Evolutionary conservation across 148 eudicot genomes (phyloP), one percentile per base, ranked within the genome.

Genomic region (Amaranthus cruentus): DNA sequence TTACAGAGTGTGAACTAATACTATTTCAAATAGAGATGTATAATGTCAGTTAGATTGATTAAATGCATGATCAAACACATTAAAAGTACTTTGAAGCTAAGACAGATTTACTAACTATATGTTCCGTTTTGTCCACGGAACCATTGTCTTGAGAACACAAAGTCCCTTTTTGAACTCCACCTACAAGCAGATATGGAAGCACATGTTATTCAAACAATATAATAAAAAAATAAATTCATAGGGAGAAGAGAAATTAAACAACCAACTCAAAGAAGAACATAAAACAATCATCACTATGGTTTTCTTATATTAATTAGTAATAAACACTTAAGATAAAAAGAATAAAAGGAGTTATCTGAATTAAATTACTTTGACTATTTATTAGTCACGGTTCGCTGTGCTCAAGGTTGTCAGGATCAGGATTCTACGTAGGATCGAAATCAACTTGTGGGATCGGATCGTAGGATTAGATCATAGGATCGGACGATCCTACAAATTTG

Each of bases 131-230:
- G 98, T 59, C 90, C 93, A 55, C 84, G 86, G 81, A 89, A 91
- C 97, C 98, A 94, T 76, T 90, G 96, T 83, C 98, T 88, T 70
- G 96, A 94, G 85, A 88, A 94, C 76, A 91, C 87, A 75, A 95
- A 92, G 81, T 95, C 99, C 71, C 87, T 87, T 80, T 84, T 90
- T 10, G 96, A 81, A 66, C 65, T 84, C 96, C 94, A 83, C 88
- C 99, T 95, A 83, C 84, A 88, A 14, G 66, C 55, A 63, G 73
- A 54, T 60, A 72, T 28, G 56, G 15, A 75, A 58, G 65, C 44
- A 75, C 50, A 76, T 55, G 44, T 47, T n/a, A 53, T 50, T 58
- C 13, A 47, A 58, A 59, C 61, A 66, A 46, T 4, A 11, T 10
- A 55, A 63, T 14, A n/a, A 11, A 15, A 9, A 48, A 48, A 48